Base-by-base conservation (phyloP, 2,329 filamentous ascomycete species). In the Coniochaeta sp. region DNA sequence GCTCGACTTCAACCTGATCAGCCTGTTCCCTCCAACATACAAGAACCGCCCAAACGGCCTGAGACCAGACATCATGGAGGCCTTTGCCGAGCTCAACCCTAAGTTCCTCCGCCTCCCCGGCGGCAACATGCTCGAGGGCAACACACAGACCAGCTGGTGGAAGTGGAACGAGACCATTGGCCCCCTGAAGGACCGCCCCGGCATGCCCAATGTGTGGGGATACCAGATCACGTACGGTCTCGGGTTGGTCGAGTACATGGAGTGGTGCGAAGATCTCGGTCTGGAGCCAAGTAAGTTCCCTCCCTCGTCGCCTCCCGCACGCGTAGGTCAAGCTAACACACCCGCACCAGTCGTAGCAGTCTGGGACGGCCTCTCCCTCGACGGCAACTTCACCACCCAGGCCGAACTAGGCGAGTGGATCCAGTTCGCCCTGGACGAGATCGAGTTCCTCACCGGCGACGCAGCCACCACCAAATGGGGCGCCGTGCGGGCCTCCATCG, bases 101-200 rank as follows among this genome's bases (percentile, higher is more conserved):
- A 77, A 72, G n/a, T 81, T 88, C 65, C 77, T 89, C 52, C 80
- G 87, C 17, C 82, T 88, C 61, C 86, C 87, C 0, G 87, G 87
- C 6, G 86, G 85, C 9, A 87, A 87, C 67, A 87, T 86, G 74
- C 71, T 88, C 1, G 79, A 81, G 66, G 79, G 79, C 0, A 67
- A 71, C 55, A 76, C 72, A 26, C 75, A 77, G 63, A 67, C 66
- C 47, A 74, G 72, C 3, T 76, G 70, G 66, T 82, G 79, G 79
- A 74, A 81, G 65, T 82, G 79, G 79, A 79, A 81, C 64, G 71
- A 82, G 59, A 80, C 80, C 0, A 72, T 86, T 33, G 82, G 82
- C 0, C 81, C 81, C 1, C 74, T 86, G 0, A 74, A 77, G 57
- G 71, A 80, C 61, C 77, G 85, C 1, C 82, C 81, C 9, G 85